A percentile compares a stretch with the other conserved stretches of the same genome.
These are phyloP conservation scores for Globisporangium nagaii DNA, from an alignment of 352 stramenopile genomes.

Conservation along the genomic window DNA sequence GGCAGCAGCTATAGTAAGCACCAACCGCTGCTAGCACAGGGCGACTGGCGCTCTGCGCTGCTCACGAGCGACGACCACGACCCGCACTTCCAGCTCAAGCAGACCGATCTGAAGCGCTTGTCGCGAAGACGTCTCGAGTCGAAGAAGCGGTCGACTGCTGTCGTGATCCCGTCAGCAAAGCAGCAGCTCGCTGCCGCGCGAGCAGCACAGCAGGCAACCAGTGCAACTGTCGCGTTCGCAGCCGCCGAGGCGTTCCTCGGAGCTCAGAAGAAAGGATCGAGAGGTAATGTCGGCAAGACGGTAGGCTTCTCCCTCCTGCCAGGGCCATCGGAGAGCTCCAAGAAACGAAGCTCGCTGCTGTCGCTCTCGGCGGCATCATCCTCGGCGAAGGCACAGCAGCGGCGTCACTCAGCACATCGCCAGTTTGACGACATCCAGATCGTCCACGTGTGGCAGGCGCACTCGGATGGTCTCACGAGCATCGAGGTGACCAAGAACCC, in stretches of 20 bases:
- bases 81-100: conserved; percentile 27
- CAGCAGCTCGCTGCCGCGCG: background rate
- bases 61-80: conserved; percentile 27
- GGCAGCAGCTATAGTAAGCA: conserved; percentile 11
- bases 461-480: conserved; percentile 44
- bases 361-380: background rate
- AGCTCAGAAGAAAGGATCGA: background rate
- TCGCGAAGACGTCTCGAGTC: conserved; percentile 24
- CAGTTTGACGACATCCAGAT: conserved; percentile 2
- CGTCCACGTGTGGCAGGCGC: conserved; percentile 36
- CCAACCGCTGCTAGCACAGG: conserved; percentile 13
- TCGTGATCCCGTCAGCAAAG: background rate
- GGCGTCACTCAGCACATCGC: background rate
- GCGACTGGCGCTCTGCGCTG: conserved; percentile 27
- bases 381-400: background rate
- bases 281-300: conserved; percentile 15
- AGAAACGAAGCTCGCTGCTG: conserved; percentile 1
- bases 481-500: conserved; percentile 52
- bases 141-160: conserved; percentile 17
- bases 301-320: background rate
- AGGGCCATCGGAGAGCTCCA: background rate
- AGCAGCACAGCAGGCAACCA: conserved; percentile 19
- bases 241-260: conserved; percentile 39
- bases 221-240: conserved; percentile 29
- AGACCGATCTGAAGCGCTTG: conserved; percentile 38